Evolutionary conservation across 2,329 filamentous ascomycete genomes (phyloP), one percentile per base, ranked within the genome.

Genomic region (Ophiobolus disseminans): DNA sequence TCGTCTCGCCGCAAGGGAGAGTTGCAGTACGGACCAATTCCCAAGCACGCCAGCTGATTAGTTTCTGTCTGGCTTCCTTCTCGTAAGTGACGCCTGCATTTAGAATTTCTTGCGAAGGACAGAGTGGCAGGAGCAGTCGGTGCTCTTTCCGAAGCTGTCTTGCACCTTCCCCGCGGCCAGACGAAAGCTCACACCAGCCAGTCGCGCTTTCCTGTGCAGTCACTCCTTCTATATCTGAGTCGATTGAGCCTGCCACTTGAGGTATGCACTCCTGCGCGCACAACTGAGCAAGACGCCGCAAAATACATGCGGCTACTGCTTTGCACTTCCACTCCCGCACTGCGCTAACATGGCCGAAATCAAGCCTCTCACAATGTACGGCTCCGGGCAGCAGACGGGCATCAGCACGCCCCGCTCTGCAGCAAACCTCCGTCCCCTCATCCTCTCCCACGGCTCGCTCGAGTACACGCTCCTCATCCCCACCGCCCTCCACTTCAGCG

Each of bases 391-490:
- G 55, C 92, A 96, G 78, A 99, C 94, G 80, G 94, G 94, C 78
- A 91, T 96, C 72, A 95, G 92, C 62, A 99, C 94, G 65, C 94
- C 94, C 66, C 88, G 94, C 78, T 96, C 93, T 48, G 94, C 90
- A 65, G 87, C 91, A 61, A 96, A 93, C 58, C 86, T 97, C 61
- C 90, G 94, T 62, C 93, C 94, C 57, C 86, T 99, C 71, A 91
- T 89, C 67, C 84, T 99, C 70, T 84, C 86, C 60, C 94, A 99
- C 77, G 94, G 95, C 74, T 91, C 90, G 45, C 91, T 99, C 78
- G 94, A 99, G 76, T 91, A 95, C 69, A 93, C 91, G 44, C 94
- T 99, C 75, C 87, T 97, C 69, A 89, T 99, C 72, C 93, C 94
- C 50, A 97, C 94, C 63, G 90, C 87, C 68, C 86, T 97, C 57